These are phyloP conservation scores for Arctium lappa DNA, from an alignment of 129 eudicot species.

Conservation along the genomic window DNA sequence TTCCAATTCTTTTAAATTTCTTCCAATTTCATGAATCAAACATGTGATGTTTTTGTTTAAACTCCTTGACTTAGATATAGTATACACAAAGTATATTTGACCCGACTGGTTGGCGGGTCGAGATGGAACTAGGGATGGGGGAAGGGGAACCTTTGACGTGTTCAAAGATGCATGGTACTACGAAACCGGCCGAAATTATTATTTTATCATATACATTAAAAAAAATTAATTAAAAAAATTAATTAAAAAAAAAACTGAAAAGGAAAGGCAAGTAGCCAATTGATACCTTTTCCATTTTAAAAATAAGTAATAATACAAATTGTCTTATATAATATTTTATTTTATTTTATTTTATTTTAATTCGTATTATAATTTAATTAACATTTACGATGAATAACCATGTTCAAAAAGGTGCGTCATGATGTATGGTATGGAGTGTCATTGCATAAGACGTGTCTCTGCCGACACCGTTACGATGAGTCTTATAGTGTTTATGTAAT, in stretches of 20 bases:
- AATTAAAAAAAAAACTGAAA: not conserved
- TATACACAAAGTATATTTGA: not conserved
- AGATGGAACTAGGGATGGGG: not conserved
- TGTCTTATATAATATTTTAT: not conserved
- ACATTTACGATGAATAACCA: too few relatives aligned
- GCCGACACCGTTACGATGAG: too few relatives aligned
- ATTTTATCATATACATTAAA: not conserved
- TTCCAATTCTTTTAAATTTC: too few relatives aligned
- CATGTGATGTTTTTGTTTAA: too few relatives aligned
- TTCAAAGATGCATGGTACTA: slow-evolving; percentile 5
- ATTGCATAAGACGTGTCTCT: too few relatives aligned
- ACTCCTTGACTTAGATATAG: too few relatives aligned
- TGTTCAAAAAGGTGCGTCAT: too few relatives aligned
- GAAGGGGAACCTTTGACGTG: not conserved
- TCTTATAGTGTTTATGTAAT: too few relatives aligned
- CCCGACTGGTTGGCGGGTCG: not conserved
- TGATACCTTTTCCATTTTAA: slow-evolving; percentile 5
- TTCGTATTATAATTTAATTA: not conserved
- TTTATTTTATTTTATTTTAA: not conserved
- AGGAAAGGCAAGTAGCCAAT: slow-evolving; percentile 7
- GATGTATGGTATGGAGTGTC: too few relatives aligned
- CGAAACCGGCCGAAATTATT: slow-evolving; percentile 11
- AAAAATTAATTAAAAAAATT: too few relatives aligned
- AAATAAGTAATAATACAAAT: not conserved
- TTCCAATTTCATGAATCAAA: too few relatives aligned